Evolutionary conservation across 441 rosid species (phyloP).

Genomic region (Arabidopsis lyrata): DNA sequence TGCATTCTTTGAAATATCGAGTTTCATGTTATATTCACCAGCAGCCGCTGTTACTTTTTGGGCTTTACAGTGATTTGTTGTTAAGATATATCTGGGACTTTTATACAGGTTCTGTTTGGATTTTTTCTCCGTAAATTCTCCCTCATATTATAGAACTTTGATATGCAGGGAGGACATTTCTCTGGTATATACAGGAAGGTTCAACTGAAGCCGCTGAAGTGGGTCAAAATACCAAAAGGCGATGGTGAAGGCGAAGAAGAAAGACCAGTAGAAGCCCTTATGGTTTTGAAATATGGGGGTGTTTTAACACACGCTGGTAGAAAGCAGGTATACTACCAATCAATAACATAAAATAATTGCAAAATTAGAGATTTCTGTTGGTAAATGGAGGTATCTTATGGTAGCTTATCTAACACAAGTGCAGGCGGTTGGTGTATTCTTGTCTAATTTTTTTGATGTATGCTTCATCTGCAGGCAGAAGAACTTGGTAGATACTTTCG

Average conservation of each 20-base stretch:
- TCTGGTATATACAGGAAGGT: conserved; percentile 99
- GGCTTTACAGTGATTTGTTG: conserved; percentile 1
- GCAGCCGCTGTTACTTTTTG: conserved; percentile 3
- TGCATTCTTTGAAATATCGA: conserved; percentile 22
- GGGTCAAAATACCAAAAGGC: conserved; percentile 81
- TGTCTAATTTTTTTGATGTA: conserved; percentile 27
- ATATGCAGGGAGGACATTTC: conserved; percentile 95
- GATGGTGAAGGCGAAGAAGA: conserved; percentile 97
- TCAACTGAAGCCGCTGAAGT: conserved; percentile 94
- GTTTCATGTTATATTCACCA: conserved; percentile 5
- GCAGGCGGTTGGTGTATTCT: conserved; percentile 4
- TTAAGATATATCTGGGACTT: conserved; percentile 18
- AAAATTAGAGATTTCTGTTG: not conserved
- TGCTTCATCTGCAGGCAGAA: conserved; percentile 80
- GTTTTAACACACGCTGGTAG: conserved; percentile 99
- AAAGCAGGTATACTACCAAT: conserved; percentile 77
- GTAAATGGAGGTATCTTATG: conserved; percentile 6
- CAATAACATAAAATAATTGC: not conserved
- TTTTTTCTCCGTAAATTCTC: conserved; percentile 21
- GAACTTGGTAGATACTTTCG: conserved; percentile 98
- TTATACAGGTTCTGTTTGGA: conserved; percentile 19
- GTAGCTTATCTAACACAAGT: conserved; percentile 16
- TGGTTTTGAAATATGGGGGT: conserved; percentile 99
- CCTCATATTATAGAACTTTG: conserved; percentile 35
- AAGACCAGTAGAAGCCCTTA: conserved; percentile 93